Evolutionary conservation across 2,329 filamentous ascomycete species (phyloP).

Genomic region (Neurospora sp.): DNA sequence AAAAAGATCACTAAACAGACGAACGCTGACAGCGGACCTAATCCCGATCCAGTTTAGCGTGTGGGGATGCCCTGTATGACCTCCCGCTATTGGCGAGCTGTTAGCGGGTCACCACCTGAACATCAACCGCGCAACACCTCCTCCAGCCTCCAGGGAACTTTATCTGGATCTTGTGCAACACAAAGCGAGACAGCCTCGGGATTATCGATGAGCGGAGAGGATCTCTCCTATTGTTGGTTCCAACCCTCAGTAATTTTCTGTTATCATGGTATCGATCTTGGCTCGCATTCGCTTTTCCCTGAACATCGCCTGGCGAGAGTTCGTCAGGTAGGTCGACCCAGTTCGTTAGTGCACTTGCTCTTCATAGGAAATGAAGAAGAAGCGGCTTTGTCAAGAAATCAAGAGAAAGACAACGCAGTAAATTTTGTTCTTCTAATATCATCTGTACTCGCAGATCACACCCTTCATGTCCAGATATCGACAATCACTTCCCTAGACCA

Average conservation of each 20-base stretch:
- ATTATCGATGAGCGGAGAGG: neutral
- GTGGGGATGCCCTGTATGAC: neutral
- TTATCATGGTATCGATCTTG: neutral
- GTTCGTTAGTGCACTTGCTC: neutral
- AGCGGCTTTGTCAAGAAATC: too few species aligned
- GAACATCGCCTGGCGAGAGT: neutral
- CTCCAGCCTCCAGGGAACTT: neutral
- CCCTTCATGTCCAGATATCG: too few species aligned
- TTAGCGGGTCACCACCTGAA: neutral
- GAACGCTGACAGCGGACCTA: neutral
- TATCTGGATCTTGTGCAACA: neutral
- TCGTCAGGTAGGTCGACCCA: neutral
- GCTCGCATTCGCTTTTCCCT: neutral
- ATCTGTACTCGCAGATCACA: too few species aligned
- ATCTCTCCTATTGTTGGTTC: neutral
- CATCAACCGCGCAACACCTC: neutral
- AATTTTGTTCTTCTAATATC: too few species aligned
- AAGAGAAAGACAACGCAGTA: too few species aligned
- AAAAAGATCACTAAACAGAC: neutral
- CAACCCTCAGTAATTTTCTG: neutral
- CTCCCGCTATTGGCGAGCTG: neutral
- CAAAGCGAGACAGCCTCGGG: neutral
- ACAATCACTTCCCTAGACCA: too few species aligned
- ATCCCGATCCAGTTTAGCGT: neutral
- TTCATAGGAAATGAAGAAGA: too few species aligned